These are phyloP conservation scores for Pueraria montana DNA, from an alignment of 306 rosid genomes.

Conservation along the genomic window DNA sequence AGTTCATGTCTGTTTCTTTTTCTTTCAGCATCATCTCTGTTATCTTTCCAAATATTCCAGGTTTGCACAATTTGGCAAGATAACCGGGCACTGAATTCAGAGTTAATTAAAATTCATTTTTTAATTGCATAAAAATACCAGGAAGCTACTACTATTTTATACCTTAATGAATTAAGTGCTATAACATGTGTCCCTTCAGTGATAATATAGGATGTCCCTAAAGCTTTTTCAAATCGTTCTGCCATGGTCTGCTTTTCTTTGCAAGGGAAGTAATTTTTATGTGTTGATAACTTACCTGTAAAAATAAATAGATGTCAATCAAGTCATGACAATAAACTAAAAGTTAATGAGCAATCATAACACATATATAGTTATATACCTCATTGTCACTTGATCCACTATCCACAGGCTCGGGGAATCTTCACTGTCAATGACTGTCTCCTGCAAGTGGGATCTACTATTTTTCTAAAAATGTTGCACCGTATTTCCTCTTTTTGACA, in stretches of 20 bases:
- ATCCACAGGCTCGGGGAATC: conserved; percentile 69
- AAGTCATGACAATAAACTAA: conserved; percentile 29
- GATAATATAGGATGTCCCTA: conserved; percentile 63
- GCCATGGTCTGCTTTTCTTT: conserved; percentile 75
- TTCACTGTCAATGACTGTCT: conserved; percentile 59
- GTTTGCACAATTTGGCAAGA: conserved; percentile 59
- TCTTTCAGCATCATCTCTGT: conserved; percentile 80
- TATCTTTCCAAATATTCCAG: conserved; percentile 79
- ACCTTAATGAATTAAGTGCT: conserved; percentile 67
- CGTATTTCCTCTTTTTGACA: conserved; percentile 50
- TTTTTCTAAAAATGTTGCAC: conserved; percentile 47
- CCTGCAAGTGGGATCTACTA: conserved; percentile 48
- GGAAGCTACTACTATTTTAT: conserved; percentile 42
- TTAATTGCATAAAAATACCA: conserved; percentile 29
- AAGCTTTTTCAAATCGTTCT: conserved; percentile 83
- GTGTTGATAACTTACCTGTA: conserved; percentile 61
- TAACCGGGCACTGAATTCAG: conserved; percentile 36
- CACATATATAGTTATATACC: conserved; percentile 53
- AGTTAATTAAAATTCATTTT: conserved; percentile 1
- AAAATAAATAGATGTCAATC: background rate
- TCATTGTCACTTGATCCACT: conserved; percentile 64
- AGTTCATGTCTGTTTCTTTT: conserved; percentile 70
- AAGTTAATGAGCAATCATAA: conserved; percentile 20
- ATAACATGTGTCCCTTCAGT: conserved; percentile 54
- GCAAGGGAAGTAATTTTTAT: conserved; percentile 46